Conservation (phyloP, 495 filamentous ascomycete species). For the Chaetomium tenue region DNA sequence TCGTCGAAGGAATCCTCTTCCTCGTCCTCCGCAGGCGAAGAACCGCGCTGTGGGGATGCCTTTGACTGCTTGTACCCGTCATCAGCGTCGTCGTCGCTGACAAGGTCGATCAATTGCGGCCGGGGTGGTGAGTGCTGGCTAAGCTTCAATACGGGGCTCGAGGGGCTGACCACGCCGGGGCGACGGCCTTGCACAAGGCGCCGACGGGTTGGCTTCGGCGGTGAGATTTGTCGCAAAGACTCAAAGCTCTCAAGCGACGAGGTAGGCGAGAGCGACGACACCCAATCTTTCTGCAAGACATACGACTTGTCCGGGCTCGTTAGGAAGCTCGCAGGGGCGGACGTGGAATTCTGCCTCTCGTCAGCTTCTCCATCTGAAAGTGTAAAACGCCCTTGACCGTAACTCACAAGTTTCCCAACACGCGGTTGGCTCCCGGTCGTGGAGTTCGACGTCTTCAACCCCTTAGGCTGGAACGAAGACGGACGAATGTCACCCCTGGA, state of each 20-base stretch:
- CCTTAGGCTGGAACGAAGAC: conserved; percentile 54
- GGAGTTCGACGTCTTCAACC: conserved; percentile 16
- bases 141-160: conserved; percentile 18
- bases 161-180: conserved; percentile 20
- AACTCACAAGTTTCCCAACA: conserved; percentile 23
- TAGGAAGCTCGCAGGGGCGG: conserved; percentile 25
- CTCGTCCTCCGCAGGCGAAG: conserved; percentile 16
- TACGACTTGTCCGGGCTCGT: conserved; percentile 26
- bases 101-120: conserved; percentile 28
- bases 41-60: conserved; percentile 15
- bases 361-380: not conserved
- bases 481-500: conserved; percentile 67
- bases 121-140: not conserved
- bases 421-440: not conserved
- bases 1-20: conserved; percentile 32
- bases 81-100: conserved; percentile 34
- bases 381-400: not conserved
- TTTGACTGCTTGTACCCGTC: conserved; percentile 25
- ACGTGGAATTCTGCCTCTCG: conserved; percentile 10
- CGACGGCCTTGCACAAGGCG: conserved; percentile 37
- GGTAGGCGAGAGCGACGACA: conserved; percentile 25
- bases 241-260: conserved; percentile 23
- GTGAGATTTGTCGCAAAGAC: conserved; percentile 17
- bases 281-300: conserved; percentile 31
- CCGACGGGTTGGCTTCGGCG: conserved; percentile 28